Base-by-base conservation (phyloP, 1,284 basidiomycete genomes). In the Irpex sp. region DNA sequence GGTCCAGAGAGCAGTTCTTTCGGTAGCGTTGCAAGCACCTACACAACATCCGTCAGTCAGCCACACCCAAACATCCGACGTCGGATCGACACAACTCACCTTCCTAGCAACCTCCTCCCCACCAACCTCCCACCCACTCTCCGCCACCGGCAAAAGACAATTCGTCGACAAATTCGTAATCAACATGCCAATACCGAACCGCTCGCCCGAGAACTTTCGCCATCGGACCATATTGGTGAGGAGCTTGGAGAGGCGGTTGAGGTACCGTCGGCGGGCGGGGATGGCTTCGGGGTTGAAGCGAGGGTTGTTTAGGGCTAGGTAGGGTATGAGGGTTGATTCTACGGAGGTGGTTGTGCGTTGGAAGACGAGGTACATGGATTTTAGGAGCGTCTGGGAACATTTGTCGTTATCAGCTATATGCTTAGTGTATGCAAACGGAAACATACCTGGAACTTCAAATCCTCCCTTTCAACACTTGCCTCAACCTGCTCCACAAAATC, bases 101-200 rank as follows among this genome's bases (percentile, higher is more conserved):
- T 85, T 85, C 56, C 75, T 75, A 62, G 86, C 80, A 63, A 86
- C 76, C 56, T 86, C 85, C 70, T 88, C 83, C 1, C 93, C 94
- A 14, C 95, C 94, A 36, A 92, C 89, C 37, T 93, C 90, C 95
- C 95, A 97, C 5, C 90, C 90, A 59, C 80, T 83, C 64, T 86
- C 82, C 5, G 94, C 84, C 18, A 93, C 79, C 1, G 85, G 85
- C 54, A 90, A 67, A 56, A 96, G 79, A 63, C 81, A 81, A 16
- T 81, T 76, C n/a, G 80, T 80, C 7, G 91, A 78, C 16, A 94
- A 72, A 61, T 78, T 79, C 16, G 76, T 80, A 14, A 86, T 80
- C 52, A 93, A 73, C 62, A 81, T 77, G 3, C 80, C 81, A 14
- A 88, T 72, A 2, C 84, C 81, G 64, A 83, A 83, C 54, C 82